These are phyloP conservation scores for Pyrenophora graminea DNA, from an alignment of 2,329 filamentous ascomycete species.

Conservation along the genomic window DNA sequence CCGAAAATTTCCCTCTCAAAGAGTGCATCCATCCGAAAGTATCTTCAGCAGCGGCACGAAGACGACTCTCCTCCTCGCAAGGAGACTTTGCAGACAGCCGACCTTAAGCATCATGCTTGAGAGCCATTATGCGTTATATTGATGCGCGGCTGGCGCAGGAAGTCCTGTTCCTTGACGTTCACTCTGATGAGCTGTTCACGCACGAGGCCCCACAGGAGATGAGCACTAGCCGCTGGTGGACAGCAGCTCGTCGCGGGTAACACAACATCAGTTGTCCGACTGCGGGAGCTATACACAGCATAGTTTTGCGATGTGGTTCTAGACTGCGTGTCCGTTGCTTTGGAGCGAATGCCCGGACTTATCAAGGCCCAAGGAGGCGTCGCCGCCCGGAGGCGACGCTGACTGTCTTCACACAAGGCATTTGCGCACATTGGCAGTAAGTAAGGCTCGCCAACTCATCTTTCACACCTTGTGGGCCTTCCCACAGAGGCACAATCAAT, in stretches of 20 bases:
- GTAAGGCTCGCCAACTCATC: conserved; percentile 3
- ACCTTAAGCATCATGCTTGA: no score
- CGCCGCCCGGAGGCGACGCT: conserved; percentile 3
- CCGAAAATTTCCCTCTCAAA: not conserved
- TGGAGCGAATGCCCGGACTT: not conserved
- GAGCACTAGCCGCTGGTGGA: conserved; percentile 2
- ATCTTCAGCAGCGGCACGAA: not conserved
- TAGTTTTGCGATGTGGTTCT: not conserved
- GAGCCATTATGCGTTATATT: no score
- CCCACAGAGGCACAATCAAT: no score
- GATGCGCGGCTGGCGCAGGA: not conserved
- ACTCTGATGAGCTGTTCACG: conserved; percentile 3
- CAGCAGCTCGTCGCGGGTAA: not conserved
- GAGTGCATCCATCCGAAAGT: not conserved
- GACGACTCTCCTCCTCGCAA: not conserved
- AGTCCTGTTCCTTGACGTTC: not conserved
- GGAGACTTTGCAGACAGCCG: no score
- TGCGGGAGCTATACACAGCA: not conserved
- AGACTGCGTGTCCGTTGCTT: not conserved
- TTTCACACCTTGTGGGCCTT: not conserved
- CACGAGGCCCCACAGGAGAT: not conserved
- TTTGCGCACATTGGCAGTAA: conserved; percentile 7
- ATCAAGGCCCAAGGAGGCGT: not conserved
- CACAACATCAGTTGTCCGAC: not conserved
- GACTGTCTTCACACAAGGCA: not conserved